These are phyloP conservation scores for Betula pendula DNA, from an alignment of 306 rosid species.

Conservation along the genomic window DNA sequence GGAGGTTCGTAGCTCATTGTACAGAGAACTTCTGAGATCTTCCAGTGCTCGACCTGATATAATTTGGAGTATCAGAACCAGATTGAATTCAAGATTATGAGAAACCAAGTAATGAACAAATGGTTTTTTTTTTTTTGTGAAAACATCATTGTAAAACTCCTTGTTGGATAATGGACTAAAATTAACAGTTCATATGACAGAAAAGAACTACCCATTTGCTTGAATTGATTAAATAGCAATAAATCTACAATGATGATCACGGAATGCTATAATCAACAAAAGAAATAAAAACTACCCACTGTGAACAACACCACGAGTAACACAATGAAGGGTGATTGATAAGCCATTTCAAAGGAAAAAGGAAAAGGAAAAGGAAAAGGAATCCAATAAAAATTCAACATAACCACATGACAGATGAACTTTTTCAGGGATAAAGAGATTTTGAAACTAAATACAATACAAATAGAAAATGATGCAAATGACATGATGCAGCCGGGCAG, in stretches of 20 bases:
- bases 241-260: neutral
- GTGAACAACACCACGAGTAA: neutral
- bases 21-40: slow-evolving; percentile 73
- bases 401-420: slow-evolving; percentile 7
- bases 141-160: neutral
- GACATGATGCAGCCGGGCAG: neutral
- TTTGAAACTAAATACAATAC: neutral
- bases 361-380: neutral
- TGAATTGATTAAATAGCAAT: neutral
- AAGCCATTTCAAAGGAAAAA: neutral
- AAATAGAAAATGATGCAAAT: neutral
- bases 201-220: neutral
- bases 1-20: slow-evolving; percentile 83
- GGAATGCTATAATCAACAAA: neutral
- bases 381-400: neutral
- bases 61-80: slow-evolving; percentile 23
- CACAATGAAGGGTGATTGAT: neutral
- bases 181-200: neutral
- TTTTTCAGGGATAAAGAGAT: neutral
- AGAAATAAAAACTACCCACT: neutral
- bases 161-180: neutral
- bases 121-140: neutral
- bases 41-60: slow-evolving; percentile 76
- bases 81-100: slow-evolving; percentile 9
- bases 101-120: neutral